Evolutionary conservation across 495 filamentous ascomycete species (phyloP).

Genomic region (Annulohypoxylon maeteangense): DNA sequence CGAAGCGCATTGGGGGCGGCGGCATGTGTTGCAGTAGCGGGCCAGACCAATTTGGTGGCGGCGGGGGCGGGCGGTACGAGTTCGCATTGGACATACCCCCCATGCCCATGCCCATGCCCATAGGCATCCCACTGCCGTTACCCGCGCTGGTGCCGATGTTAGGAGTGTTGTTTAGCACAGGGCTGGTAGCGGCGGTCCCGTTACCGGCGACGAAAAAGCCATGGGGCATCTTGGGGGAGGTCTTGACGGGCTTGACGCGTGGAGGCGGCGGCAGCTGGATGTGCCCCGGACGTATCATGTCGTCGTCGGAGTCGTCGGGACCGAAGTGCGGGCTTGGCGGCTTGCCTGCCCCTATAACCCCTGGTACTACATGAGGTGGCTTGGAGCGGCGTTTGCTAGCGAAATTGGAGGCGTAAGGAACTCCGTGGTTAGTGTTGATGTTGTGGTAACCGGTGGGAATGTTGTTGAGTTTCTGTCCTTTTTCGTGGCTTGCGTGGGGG

Average conservation of each 20-base stretch:
- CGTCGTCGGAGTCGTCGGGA: slow-evolving; percentile 14
- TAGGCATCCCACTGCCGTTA: background rate
- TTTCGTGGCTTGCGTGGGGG: slow-evolving; percentile 39
- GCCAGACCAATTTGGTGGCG: slow-evolving; percentile 21
- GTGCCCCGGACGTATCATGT: slow-evolving; percentile 4
- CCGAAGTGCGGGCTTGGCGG: background rate
- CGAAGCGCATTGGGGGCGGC: slow-evolving; percentile 19
- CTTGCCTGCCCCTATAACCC: background rate
- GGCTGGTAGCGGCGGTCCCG: background rate
- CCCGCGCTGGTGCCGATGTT: background rate
- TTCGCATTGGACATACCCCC: background rate
- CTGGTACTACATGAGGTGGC: background rate
- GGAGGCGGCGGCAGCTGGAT: no score
- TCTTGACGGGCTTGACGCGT: slow-evolving; percentile 8
- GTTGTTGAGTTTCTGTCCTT: slow-evolving; percentile 14
- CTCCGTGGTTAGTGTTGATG: background rate
- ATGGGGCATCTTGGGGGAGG: background rate
- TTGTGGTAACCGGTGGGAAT: background rate
- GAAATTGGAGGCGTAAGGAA: background rate
- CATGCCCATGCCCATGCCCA: background rate
- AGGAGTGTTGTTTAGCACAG: background rate
- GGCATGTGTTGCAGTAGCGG: slow-evolving; percentile 1
- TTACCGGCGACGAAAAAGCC: background rate
- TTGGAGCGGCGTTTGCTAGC: slow-evolving; percentile 21
- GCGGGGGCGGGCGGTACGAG: slow-evolving; percentile 31